Evolutionary conservation across 1,284 basidiomycete genomes (phyloP).

Genomic region (Agroathelia rolfsii): DNA sequence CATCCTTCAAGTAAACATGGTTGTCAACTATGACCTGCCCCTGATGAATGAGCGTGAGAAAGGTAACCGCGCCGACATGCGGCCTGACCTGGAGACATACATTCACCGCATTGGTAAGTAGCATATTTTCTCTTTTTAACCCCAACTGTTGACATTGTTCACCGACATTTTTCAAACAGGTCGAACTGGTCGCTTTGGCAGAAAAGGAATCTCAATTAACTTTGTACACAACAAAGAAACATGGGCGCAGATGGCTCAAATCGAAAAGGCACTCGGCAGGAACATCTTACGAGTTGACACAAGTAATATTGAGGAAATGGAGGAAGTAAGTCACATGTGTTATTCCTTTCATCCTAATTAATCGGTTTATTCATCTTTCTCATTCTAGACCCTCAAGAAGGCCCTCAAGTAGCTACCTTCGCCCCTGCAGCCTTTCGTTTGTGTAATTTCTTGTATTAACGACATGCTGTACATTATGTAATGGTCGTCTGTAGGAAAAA

Average conservation of each 20-base stretch:
- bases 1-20: conserved; percentile 98
- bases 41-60: conserved; percentile 63
- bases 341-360: conserved; percentile 1
- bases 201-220: conserved; percentile 93
- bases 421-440: no score
- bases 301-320: conserved; percentile 82
- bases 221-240: conserved; percentile 86
- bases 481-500: no score
- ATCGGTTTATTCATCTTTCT: conserved; percentile 4
- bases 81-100: conserved; percentile 93
- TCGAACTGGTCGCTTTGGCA: conserved; percentile 90
- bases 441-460: no score
- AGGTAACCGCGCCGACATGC: conserved; percentile 31
- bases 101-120: conserved; percentile 90
- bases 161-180: conserved; percentile 35
- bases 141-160: neutral
- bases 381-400: conserved; percentile 61
- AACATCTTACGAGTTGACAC: conserved; percentile 78
- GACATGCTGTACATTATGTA: no score
- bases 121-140: conserved; percentile 2
- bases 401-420: conserved; percentile 45
- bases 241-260: conserved; percentile 78
- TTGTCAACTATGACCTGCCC: conserved; percentile 97
- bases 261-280: conserved; percentile 69
- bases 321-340: conserved; percentile 48